Evolutionary conservation across 768 basidiomycete species (phyloP), one percentile per base, ranked within the genome.

Genomic region (Lyophyllum semitale): DNA sequence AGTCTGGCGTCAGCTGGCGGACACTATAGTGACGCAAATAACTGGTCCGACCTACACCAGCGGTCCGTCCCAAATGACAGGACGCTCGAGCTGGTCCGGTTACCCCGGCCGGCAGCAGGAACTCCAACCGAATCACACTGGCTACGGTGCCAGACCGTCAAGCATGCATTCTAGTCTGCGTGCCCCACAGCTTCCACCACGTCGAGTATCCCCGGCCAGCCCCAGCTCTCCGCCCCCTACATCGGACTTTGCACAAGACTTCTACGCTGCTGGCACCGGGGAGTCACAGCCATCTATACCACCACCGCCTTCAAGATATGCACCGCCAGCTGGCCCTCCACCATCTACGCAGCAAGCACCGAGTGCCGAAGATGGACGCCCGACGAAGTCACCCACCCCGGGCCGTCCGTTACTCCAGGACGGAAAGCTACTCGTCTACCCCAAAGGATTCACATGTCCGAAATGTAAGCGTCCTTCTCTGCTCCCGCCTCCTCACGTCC

Each of bases 391-490:
- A 2, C 89, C 91, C 3, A 73, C 76, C 0, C 79, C 84, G 0
- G 92, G 92, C 0, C 88, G 84, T 60, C 87, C 89, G 0, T 72
- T 93, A 4, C 69, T 93, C 51, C 73, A 73, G 22, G 70, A 82
- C 32, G 87, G 87, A 3, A 78, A 78, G 46, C 66, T 89, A 8
- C 72, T 93, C 7, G 84, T 92, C 0, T 93, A 91, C 63, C 90
- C 91, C 0, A 70, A 66, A n/a, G 79, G 80, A 1, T 75, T 82
- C 60, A 62, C 77, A 12, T 93, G 91, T 59, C 65, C 70, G 1
- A 92, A 89, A 76, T 93, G 91, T 90, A 61, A 51, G 76, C 69
- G 20, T 25, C 22, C 5, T 33, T 23, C 25, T 35, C n/a, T n/a
- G n/a, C 33, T 38, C 44, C 35, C 49, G 35, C 32, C 26, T 17